Conservation (phyloP, 495 filamentous ascomycete species). For the Corynascus novoguineensis region DNA sequence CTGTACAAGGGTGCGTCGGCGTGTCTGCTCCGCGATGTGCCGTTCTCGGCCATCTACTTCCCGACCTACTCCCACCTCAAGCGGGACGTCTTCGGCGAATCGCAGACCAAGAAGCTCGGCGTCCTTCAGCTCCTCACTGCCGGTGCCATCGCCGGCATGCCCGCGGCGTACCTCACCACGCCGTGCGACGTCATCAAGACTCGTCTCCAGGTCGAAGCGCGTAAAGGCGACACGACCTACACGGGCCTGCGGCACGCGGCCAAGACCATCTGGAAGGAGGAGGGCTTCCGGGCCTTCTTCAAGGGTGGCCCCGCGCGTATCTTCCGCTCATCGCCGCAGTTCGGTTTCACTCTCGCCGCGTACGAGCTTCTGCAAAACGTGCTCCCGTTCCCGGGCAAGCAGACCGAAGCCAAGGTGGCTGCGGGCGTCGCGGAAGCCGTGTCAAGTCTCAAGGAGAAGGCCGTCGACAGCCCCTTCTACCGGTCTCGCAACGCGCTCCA, state of each 20-base stretch:
- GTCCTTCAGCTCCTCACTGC: constrained; percentile 88
- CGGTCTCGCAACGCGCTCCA: constrained; percentile 92
- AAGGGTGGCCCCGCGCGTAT: constrained; percentile 96
- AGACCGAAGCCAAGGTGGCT: constrained; percentile 36
- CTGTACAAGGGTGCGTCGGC: constrained; percentile 97
- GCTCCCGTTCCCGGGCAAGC: constrained; percentile 70
- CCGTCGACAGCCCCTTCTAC: constrained; percentile 66
- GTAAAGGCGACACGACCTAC: constrained; percentile 88
- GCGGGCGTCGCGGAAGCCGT: constrained; percentile 32
- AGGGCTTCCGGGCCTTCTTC: constrained; percentile 95
- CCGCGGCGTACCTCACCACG: constrained; percentile 93
- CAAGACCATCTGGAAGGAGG: constrained; percentile 73
- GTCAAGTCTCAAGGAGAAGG: constrained; percentile 42
- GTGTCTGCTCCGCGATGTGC: constrained; percentile 90
- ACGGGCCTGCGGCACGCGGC: constrained; percentile 84
- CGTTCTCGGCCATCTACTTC: constrained; percentile 99
- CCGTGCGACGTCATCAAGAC: constrained; percentile 99
- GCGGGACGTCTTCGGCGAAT: constrained; percentile 87
- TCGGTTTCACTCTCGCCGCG: constrained; percentile 91
- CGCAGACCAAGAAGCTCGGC: constrained; percentile 81
- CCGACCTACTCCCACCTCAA: constrained; percentile 93
- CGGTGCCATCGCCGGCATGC: constrained; percentile 97
- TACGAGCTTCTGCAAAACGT: constrained; percentile 86
- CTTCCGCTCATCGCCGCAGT: constrained; percentile 88
- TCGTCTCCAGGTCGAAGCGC: constrained; percentile 90